Evolutionary conservation across 1,139 yeast species (phyloP), one percentile per base, ranked within the genome.

Genomic region (Protomyces inundatus): DNA sequence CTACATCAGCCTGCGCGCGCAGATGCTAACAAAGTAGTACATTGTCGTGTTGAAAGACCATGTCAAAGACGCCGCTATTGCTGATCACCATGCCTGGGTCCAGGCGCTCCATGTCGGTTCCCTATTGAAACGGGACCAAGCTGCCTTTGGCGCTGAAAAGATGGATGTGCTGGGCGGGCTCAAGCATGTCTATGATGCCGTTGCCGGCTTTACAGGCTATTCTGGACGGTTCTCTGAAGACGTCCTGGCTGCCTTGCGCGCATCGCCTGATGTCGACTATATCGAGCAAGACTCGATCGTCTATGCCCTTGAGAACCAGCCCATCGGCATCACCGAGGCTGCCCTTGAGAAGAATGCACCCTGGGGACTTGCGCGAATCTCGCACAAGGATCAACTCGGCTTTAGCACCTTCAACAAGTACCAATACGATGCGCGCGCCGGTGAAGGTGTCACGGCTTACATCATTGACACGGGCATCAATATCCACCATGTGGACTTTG

Each of bases 351-450:
- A 84, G 70, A 89, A 88, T 69, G 91, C 95, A 54, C 96, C 97
- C 65, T 90, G 97, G 98, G 97, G 97, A 72, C 82, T 91, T 71
- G 95, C 98, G 56, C 86, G 98, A 79, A 84, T 91, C 67, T 89
- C 97, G 59, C 97, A 91, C 80, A 87, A 97, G 75, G 83, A 87
- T 68, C 81, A 86, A 39, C 81, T 90, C 73, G 83, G 85, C 67
- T 81, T 90, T 69, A 87, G 88, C 67, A 81, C 90, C 62, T 89
- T 87, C 81, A 90, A 88, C 83, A 87, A 88, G 77, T 91, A 91
- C 78, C 78, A 88, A 68, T 90, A 82, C 76, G 96, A 90, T 73
- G 81, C 80, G 69, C 86, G 84, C 64, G 97, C 89, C 67, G 98
- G 98, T 71, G 83, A 85, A 72, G 98, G 96, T 74, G 97, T 91